Percentiles rank a stretch among this genome's conserved stretches.
phyloP scores from a whole-genome alignment of 805 yeast genomes.

The Candida boleticola region DNA sequence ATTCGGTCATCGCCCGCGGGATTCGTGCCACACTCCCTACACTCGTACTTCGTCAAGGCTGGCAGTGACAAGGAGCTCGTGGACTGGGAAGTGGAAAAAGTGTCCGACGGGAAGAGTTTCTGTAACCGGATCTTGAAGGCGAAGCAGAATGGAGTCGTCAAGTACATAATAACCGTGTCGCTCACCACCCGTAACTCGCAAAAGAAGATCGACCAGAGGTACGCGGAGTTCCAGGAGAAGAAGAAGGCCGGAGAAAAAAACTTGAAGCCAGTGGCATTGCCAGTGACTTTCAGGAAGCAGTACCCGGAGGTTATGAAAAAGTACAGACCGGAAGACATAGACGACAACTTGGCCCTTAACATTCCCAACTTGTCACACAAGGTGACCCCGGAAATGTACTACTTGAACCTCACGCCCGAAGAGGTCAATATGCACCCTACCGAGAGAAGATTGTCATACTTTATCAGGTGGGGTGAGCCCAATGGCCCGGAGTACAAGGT shows the following conservation, averaged over 20 bases:
- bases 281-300: constrained; percentile 35
- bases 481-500: constrained; percentile 15
- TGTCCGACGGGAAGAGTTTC: constrained; percentile 36
- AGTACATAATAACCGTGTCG: constrained; percentile 29
- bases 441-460: constrained; percentile 25
- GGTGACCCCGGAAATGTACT: constrained; percentile 33
- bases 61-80: constrained; percentile 14
- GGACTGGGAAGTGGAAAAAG: constrained; percentile 30
- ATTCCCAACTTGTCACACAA: constrained; percentile 20
- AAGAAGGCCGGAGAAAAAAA: constrained; percentile 18
- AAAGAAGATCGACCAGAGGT: constrained; percentile 17
- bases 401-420: constrained; percentile 20
- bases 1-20: constrained; percentile 25
- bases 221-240: constrained; percentile 20
- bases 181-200: constrained; percentile 32
- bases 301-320: constrained; percentile 30
- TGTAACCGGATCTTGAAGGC: constrained; percentile 31
- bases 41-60: constrained; percentile 29
- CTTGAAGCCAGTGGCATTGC: constrained; percentile 20
- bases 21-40: constrained; percentile 35
- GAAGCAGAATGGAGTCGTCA: constrained; percentile 22
- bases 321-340: constrained; percentile 13
- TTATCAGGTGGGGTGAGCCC: constrained; percentile 24
- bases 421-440: constrained; percentile 23
- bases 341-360: constrained; percentile 12